Evolutionary conservation across 2,329 filamentous ascomycete genomes (phyloP).

Genomic region (Calonectria pseudoreteaudii): DNA sequence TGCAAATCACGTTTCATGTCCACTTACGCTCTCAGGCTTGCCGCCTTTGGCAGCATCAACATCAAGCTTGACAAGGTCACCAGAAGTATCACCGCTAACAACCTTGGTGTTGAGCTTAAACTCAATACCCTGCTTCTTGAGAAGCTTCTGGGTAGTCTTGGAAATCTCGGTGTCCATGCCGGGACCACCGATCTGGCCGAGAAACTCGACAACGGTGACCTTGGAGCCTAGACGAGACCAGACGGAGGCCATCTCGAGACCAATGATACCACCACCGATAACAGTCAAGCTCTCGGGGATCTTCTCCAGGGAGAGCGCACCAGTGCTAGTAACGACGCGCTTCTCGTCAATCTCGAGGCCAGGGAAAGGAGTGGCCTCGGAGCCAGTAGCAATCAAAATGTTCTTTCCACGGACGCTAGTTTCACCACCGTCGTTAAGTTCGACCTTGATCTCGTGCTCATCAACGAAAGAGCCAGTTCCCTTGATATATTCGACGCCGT

Average conservation of each 20-base stretch:
- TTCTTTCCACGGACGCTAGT: slow-evolving; percentile 91
- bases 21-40: slow-evolving; percentile 87
- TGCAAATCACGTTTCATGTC: neutral
- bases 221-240: slow-evolving; percentile 95
- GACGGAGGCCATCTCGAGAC: slow-evolving; percentile 97
- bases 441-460: slow-evolving; percentile 92
- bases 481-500: slow-evolving; percentile 98
- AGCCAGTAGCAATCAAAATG: slow-evolving; percentile 96
- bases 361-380: slow-evolving; percentile 95
- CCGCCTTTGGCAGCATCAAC: slow-evolving; percentile 96
- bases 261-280: slow-evolving; percentile 98
- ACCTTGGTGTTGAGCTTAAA: slow-evolving; percentile 99
- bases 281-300: slow-evolving; percentile 97
- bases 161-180: slow-evolving; percentile 97
- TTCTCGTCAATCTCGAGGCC: slow-evolving; percentile 97
- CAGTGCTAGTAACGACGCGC: slow-evolving; percentile 96
- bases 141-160: slow-evolving; percentile 91
- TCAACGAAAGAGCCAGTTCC: slow-evolving; percentile 88
- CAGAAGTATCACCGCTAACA: slow-evolving; percentile 81
- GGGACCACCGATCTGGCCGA: slow-evolving; percentile 95
- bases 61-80: slow-evolving; percentile 82
- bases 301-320: slow-evolving; percentile 88
- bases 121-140: slow-evolving; percentile 96
- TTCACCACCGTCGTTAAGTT: slow-evolving; percentile 91
- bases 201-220: slow-evolving; percentile 97